phyloP scores from a whole-genome alignment of 257 asterid genomes.

The Striga asiatica region DNA sequence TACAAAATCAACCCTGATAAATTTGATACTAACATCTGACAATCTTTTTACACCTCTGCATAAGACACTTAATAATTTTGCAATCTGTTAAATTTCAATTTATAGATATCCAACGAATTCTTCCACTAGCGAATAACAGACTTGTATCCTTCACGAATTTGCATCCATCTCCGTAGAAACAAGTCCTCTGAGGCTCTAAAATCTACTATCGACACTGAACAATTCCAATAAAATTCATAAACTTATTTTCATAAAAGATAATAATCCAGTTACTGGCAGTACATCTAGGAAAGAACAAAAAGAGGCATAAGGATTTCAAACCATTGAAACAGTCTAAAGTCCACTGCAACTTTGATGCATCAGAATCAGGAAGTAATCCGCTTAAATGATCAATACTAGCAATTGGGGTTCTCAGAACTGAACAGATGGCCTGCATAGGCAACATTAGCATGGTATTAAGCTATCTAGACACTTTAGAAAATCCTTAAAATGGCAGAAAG shows the following conservation, averaged over 20 bases:
- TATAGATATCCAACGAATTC: slow-evolving; percentile 1
- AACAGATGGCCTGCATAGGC: slow-evolving; percentile 58
- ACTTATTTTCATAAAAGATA: not conserved
- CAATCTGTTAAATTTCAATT: not conserved
- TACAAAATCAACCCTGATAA: too few species aligned
- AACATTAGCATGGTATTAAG: not conserved
- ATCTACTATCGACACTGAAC: not conserved
- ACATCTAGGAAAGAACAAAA: not conserved
- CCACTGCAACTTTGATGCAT: slow-evolving; percentile 89
- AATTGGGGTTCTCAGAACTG: slow-evolving; percentile 83
- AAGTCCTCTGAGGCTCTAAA: too few species aligned
- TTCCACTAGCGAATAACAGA: not conserved
- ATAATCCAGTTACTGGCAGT: not conserved
- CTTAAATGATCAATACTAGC: slow-evolving; percentile 61
- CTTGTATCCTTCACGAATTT: not conserved
- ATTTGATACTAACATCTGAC: too few species aligned
- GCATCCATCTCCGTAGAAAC: not conserved
- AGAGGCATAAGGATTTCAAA: slow-evolving; percentile 18
- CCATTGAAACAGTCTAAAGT: slow-evolving; percentile 73
- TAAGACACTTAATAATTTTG: not conserved
- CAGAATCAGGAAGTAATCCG: slow-evolving; percentile 50
- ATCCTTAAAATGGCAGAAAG: not conserved
- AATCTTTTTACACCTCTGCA: not conserved
- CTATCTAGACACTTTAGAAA: not conserved
- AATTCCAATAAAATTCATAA: not conserved